Conservation (phyloP, 306 rosid genomes). For the Acacia acuminata region DNA sequence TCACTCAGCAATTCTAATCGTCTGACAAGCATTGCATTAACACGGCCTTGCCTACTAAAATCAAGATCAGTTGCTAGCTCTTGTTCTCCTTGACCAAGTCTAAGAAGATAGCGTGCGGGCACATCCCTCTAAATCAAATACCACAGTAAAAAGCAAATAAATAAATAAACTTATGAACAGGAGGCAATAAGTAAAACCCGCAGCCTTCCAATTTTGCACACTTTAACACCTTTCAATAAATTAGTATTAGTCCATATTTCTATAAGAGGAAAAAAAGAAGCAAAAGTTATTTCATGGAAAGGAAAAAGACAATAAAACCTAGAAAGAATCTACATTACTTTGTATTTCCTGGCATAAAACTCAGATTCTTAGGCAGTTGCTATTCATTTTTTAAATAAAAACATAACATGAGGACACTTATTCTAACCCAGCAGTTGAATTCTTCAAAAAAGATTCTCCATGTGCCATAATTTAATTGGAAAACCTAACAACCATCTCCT, state of each 20-base stretch:
- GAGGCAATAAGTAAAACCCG: neutral
- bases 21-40: constrained; percentile 94
- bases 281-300: neutral
- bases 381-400: neutral
- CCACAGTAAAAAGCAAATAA: constrained; percentile 10
- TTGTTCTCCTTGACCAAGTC: constrained; percentile 99
- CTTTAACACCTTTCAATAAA: constrained; percentile 14
- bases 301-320: neutral
- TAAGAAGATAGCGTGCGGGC: constrained; percentile 97
- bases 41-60: constrained; percentile 98
- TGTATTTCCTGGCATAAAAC: neutral
- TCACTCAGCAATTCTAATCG: constrained; percentile 84
- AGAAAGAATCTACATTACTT: neutral
- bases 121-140: constrained; percentile 81
- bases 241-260: constrained; percentile 12
- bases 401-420: neutral
- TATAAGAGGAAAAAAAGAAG: neutral
- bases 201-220: neutral
- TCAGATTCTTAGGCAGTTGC: neutral
- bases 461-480: neutral
- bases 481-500: neutral
- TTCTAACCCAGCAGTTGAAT: neutral
- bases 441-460: neutral
- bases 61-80: constrained; percentile 99
- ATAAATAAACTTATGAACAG: constrained; percentile 4